Percentiles rank a stretch among this genome's conserved stretches.
phyloP scores from a whole-genome alignment of 768 basidiomycete genomes.

The Crucibulum laeve region DNA sequence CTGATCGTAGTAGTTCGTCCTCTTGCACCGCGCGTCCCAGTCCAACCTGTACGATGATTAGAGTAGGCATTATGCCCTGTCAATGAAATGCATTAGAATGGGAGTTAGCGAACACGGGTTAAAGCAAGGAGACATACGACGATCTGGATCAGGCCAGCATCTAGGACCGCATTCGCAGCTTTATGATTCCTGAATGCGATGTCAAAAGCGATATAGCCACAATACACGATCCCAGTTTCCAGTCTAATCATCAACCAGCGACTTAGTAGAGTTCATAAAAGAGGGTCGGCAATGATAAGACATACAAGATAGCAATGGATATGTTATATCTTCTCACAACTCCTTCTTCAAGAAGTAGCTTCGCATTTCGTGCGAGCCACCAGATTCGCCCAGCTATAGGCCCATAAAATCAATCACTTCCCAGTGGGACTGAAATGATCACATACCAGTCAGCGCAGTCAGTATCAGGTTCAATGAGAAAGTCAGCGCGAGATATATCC shows the following conservation, averaged over 20 bases:
- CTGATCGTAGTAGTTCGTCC: too few species aligned
- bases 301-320: conserved; percentile 32
- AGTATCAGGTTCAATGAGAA: conserved; percentile 28
- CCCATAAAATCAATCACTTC: background rate
- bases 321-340: conserved; percentile 26
- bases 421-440: background rate
- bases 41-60: conserved; percentile 30
- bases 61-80: conserved; percentile 28
- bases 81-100: background rate
- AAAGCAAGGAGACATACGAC: conserved; percentile 16
- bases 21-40: conserved; percentile 22
- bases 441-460: conserved; percentile 29
- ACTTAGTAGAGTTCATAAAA: background rate
- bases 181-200: conserved; percentile 20
- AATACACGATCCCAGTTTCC: conserved; percentile 35
- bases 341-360: conserved; percentile 17
- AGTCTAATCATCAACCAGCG: conserved; percentile 16
- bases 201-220: conserved; percentile 24
- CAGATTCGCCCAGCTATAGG: conserved; percentile 28
- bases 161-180: conserved; percentile 16
- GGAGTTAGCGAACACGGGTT: background rate
- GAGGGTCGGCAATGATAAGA: background rate
- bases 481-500: conserved; percentile 29
- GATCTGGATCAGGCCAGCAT: conserved; percentile 22
- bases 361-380: conserved; percentile 23